Conservation (phyloP, 768 basidiomycete genomes). For the Boletus sp. region DNA sequence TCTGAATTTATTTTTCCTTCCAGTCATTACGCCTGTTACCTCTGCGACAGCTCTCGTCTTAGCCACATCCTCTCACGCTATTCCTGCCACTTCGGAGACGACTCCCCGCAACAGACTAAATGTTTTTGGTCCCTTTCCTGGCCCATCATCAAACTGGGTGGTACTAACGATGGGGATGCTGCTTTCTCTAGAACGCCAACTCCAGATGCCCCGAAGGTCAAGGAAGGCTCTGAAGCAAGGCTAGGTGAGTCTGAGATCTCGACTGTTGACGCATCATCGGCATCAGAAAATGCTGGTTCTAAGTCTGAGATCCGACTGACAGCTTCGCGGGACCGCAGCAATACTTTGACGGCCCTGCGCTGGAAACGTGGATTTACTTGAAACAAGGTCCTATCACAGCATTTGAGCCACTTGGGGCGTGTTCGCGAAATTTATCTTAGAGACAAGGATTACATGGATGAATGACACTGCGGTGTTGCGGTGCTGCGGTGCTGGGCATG, state of each 20-base stretch:
- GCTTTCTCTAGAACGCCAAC: not conserved
- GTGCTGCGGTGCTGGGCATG: not conserved
- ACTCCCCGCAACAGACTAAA: no score
- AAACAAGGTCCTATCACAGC: no score
- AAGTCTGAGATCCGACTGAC: no score
- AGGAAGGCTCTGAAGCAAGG: no score
- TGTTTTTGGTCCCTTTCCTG: no score
- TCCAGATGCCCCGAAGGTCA: not conserved
- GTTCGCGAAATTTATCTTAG: not conserved
- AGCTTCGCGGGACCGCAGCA: not conserved
- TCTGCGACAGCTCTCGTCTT: not conserved
- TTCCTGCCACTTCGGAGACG: not conserved
- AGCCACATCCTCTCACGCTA: not conserved
- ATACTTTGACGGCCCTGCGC: not conserved
- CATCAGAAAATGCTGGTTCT: no score
- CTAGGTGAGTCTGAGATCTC: no score
- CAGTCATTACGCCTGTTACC: not conserved
- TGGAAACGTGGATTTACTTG: no score
- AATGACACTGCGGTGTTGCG: not conserved
- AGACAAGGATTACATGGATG: not conserved
- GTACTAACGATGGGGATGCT: no score
- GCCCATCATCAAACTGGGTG: no score
- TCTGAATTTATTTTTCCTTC: not conserved
- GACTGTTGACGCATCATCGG: no score
- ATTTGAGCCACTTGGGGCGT: not conserved